A percentile compares a stretch with the other conserved stretches of the same genome.
Conservation (phyloP, 2,329 filamentous ascomycete species). For the Scopulariopsis brevicaulis region DNA sequence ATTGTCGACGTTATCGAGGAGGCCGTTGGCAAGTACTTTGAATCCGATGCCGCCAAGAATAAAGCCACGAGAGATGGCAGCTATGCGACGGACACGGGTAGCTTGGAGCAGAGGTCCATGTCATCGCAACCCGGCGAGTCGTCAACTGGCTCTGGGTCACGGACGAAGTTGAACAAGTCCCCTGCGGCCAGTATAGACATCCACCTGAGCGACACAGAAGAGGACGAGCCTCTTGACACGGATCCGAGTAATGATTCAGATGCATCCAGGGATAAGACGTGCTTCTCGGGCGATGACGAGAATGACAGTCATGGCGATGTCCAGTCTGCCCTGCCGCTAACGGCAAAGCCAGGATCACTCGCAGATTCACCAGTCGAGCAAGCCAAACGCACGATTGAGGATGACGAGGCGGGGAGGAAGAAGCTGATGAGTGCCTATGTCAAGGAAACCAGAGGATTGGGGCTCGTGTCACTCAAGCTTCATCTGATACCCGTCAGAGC, state of each 20-base stretch:
- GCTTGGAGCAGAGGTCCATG: neutral
- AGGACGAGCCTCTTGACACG: conserved; percentile 12
- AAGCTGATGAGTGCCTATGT: conserved; percentile 37
- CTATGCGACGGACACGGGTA: neutral
- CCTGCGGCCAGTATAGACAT: conserved; percentile 24
- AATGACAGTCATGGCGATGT: neutral
- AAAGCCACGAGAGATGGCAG: neutral
- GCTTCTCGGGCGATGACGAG: conserved; percentile 15
- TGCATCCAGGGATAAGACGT: neutral
- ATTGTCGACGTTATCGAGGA: conserved; percentile 36
- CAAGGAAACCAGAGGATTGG: conserved; percentile 44
- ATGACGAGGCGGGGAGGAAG: conserved; percentile 18
- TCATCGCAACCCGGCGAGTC: neutral
- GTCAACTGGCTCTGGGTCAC: neutral
- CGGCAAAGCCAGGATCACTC: neutral
- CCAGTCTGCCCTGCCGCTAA: neutral
- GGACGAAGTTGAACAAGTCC: neutral
- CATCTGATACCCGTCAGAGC: conserved; percentile 50
- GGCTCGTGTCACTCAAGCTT: conserved; percentile 41
- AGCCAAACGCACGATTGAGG: conserved; percentile 14
- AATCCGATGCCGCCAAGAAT: conserved; percentile 17
- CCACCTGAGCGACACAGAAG: conserved; percentile 28
- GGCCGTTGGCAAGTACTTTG: conserved; percentile 39
- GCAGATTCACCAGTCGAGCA: neutral
- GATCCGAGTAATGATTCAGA: conserved; percentile 12